Evolutionary conservation across 2,329 filamentous ascomycete genomes (phyloP), one percentile per base, ranked within the genome.

Genomic region (Monilinia aucupariae): DNA sequence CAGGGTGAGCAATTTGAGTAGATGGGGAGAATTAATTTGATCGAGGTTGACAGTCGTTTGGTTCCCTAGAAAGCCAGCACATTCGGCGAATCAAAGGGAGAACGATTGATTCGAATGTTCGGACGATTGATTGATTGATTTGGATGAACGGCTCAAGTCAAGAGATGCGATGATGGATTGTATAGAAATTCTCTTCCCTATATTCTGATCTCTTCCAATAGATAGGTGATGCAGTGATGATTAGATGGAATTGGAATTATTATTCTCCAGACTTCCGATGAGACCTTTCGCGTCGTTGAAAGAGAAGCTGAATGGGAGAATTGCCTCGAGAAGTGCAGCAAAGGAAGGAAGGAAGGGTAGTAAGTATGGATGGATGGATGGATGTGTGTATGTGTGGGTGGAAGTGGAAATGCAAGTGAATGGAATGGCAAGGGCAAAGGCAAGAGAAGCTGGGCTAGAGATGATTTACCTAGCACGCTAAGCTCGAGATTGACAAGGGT

Each of bases 31-130:
- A 47, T 58, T 47, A 58, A 63, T 48, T 51, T 13, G 48, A 48
- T 66, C 59, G 60, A 49, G 45, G 55, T 45, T 41, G 39, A 66
- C 47, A 64, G 64, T 39, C 30, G 39, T 55, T 4, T 12, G 61
- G 58, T 50, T 45, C 61, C 54, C 60, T 61, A 34, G 58, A 62
- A 32, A 65, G 49, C 54, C 59, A 68, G 17, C 50, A 62, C 63
- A 64, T 64, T 47, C 63, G 59, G 37, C 32, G 59, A 56, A 45
- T 58, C 41, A 58, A 48, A 34, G 12, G 34, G 20, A 20, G 25
- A 27, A 34, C n/a, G n/a, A 7, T 34, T 56, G 17, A 13, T 34
- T 45, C 37, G n/a, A 20, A 17, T 56, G 34, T n/a, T n/a, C n/a
- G n/a, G n/a, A n/a, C n/a, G 41, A 39, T 55, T 32, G 39, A n/a